phyloP scores from a whole-genome alignment of 225 moss, liverwort and hornwort genomes.

The Ulota crispa region DNA sequence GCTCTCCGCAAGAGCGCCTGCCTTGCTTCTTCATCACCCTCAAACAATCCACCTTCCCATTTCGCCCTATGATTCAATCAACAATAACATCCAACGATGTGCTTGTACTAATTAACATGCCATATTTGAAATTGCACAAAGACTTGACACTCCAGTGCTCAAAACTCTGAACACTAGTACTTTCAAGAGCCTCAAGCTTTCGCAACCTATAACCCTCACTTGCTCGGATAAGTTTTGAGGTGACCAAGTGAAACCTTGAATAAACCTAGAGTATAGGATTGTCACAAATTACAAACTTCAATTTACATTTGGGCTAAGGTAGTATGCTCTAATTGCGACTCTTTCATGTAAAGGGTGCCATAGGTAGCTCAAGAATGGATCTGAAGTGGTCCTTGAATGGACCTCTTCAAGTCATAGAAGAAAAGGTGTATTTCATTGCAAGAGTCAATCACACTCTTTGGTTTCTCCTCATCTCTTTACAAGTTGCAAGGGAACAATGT shows the following conservation, averaged over 20 bases:
- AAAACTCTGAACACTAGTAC: neutral
- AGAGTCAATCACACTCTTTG: too few relatives aligned
- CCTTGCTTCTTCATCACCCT: constrained; percentile 69
- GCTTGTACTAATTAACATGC: neutral
- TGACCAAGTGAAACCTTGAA: neutral
- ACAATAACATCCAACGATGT: neutral
- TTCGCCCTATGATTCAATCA: constrained; percentile 53
- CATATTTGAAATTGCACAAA: neutral
- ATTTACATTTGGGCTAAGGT: neutral
- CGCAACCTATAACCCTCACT: neutral
- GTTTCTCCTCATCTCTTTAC: too few relatives aligned
- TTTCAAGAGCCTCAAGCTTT: neutral
- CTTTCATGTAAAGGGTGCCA: too few relatives aligned
- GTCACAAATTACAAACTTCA: neutral
- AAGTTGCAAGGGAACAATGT: too few relatives aligned
- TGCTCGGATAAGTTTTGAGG: neutral
- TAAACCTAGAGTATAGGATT: neutral
- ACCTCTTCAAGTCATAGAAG: too few relatives aligned
- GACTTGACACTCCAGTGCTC: too few relatives aligned
- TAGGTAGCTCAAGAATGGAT: too few relatives aligned
- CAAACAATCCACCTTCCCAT: constrained; percentile 78
- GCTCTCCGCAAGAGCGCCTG: constrained; percentile 69
- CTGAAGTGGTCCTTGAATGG: too few relatives aligned
- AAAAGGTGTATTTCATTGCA: too few relatives aligned
- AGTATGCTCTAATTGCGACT: too few relatives aligned